These are phyloP conservation scores for Tricholoma flavovirens DNA, from an alignment of 768 basidiomycete species.

Conservation along the genomic window DNA sequence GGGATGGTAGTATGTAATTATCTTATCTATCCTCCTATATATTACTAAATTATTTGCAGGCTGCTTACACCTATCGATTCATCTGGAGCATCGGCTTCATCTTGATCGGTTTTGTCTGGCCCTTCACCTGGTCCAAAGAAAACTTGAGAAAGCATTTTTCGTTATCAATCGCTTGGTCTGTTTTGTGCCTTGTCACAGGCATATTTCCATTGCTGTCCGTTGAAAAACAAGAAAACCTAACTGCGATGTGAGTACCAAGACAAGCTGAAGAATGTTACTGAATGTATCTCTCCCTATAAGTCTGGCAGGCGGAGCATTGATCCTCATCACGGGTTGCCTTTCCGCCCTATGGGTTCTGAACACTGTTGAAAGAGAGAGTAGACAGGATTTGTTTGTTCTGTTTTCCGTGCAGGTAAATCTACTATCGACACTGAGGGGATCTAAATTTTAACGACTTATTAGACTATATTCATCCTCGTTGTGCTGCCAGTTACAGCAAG, in stretches of 20 bases:
- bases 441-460: not conserved
- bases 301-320: slow-evolving; percentile 40
- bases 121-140: slow-evolving; percentile 44
- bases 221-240: slow-evolving; percentile 60
- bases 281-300: slow-evolving; percentile 21
- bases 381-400: slow-evolving; percentile 2
- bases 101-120: slow-evolving; percentile 62
- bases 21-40: not conserved
- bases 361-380: slow-evolving; percentile 6
- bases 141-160: slow-evolving; percentile 19
- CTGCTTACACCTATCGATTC: slow-evolving; percentile 63
- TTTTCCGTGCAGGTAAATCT: slow-evolving; percentile 19
- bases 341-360: slow-evolving; percentile 9
- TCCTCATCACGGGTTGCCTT: slow-evolving; percentile 32
- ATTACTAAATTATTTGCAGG: slow-evolving; percentile 28
- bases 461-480: slow-evolving; percentile 41
- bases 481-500: slow-evolving; percentile 50
- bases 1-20: slow-evolving; percentile 57
- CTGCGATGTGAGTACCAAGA: slow-evolving; percentile 46
- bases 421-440: not conserved
- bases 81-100: slow-evolving; percentile 69
- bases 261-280: not conserved
- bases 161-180: slow-evolving; percentile 37
- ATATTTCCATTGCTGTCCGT: slow-evolving; percentile 71
- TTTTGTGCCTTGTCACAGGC: slow-evolving; percentile 46